Evolutionary conservation across 805 yeast genomes (phyloP).

Genomic region (Pichia cabralensis): DNA sequence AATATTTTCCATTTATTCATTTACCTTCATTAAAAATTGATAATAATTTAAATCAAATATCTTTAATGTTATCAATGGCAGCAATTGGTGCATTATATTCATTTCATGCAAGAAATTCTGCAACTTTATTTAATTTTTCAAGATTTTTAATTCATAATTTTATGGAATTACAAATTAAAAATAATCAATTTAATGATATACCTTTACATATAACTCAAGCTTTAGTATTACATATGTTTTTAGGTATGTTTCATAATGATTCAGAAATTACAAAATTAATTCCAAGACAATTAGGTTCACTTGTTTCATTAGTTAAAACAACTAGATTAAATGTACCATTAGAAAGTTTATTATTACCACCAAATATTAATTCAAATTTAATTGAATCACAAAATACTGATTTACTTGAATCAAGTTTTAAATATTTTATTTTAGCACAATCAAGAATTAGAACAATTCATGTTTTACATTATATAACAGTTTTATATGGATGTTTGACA

Average conservation of each 20-base stretch:
- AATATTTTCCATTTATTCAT: conserved; percentile 79
- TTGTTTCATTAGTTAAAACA: conserved; percentile 44
- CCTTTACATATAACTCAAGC: conserved; percentile 50
- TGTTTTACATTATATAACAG: conserved; percentile 39
- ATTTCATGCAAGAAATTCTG: conserved; percentile 69
- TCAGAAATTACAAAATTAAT: conserved; percentile 39
- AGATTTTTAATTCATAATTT: conserved; percentile 56
- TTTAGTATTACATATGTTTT: conserved; percentile 43
- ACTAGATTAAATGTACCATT: conserved; percentile 43
- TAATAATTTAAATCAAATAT: conserved; percentile 44
- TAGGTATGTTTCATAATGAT: conserved; percentile 48
- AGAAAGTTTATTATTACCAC: conserved; percentile 36
- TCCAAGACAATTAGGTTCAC: conserved; percentile 41
- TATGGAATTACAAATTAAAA: conserved; percentile 41
- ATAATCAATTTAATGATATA: conserved; percentile 41
- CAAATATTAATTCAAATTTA: conserved; percentile 22
- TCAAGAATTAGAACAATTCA: conserved; percentile 46
- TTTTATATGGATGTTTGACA: conserved; percentile 35
- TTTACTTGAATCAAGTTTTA: conserved; percentile 32
- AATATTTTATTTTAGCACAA: conserved; percentile 45
- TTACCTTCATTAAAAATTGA: conserved; percentile 44
- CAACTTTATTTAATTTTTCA: conserved; percentile 57
- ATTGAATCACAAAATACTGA: conserved; percentile 8
- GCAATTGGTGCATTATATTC: conserved; percentile 85
- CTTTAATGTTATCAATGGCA: conserved; percentile 70